Evolutionary conservation across 2,329 filamentous ascomycete species (phyloP).

Genomic region (Alternaria triticimaculans): DNA sequence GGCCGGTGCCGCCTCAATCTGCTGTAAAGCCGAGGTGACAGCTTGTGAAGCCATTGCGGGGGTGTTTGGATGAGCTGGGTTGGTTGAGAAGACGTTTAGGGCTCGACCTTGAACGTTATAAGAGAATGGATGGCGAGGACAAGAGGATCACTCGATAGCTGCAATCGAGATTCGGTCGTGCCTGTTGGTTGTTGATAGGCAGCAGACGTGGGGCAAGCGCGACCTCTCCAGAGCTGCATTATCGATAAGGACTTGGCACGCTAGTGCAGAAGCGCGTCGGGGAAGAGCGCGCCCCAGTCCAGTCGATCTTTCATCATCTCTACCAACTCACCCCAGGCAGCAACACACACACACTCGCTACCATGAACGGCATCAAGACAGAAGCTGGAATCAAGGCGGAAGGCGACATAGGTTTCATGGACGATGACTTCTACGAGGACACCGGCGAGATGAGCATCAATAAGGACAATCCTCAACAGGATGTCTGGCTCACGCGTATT

Average conservation of each 20-base stretch:
- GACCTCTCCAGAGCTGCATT: slow-evolving; percentile 8
- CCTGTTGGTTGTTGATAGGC: neutral
- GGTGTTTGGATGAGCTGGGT: neutral
- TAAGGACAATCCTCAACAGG: slow-evolving; percentile 28
- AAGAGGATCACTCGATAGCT: neutral
- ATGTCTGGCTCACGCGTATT: slow-evolving; percentile 49
- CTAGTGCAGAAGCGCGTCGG: slow-evolving; percentile 21
- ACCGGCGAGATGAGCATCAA: slow-evolving; percentile 52
- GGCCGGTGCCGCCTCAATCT: slow-evolving; percentile 57
- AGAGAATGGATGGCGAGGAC: neutral
- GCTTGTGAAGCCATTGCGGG: slow-evolving; percentile 58
- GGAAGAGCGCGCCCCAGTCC: slow-evolving; percentile 11
- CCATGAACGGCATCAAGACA: slow-evolving; percentile 51
- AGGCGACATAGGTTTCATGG: slow-evolving; percentile 47
- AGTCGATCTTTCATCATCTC: slow-evolving; percentile 16
- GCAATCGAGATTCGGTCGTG: neutral
- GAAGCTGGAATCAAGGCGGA: slow-evolving; percentile 49
- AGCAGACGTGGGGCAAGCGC: slow-evolving; percentile 16
- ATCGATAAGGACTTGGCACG: slow-evolving; percentile 31
- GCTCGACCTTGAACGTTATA: neutral
- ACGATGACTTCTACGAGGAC: slow-evolving; percentile 54
- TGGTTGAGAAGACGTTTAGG: neutral
- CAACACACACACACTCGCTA: slow-evolving; percentile 11
- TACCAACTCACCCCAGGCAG: neutral
- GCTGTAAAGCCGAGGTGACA: slow-evolving; percentile 56